A percentile compares a stretch with the other conserved stretches of the same genome.
These are phyloP conservation scores for Cryptococcus amylolentus DNA, from an alignment of 1,284 basidiomycete species.

Conservation along the genomic window DNA sequence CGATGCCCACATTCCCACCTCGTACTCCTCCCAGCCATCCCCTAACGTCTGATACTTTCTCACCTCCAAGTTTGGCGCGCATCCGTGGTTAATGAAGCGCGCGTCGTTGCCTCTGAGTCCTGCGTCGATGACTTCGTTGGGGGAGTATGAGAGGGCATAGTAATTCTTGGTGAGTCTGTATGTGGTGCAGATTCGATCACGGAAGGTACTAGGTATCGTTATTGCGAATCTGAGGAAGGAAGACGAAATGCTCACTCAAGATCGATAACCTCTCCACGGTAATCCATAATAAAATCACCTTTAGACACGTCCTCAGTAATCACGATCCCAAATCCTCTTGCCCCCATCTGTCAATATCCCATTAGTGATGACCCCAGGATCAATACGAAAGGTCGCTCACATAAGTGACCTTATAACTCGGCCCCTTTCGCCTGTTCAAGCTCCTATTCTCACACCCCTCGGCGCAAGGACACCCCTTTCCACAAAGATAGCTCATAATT, in stretches of 20 bases:
- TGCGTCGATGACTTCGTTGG: slow-evolving; percentile 52
- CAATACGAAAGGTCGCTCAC: slow-evolving; percentile 23
- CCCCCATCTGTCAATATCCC: slow-evolving; percentile 40
- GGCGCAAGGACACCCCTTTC: slow-evolving; percentile 50
- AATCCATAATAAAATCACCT: slow-evolving; percentile 53
- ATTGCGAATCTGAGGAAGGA: neutral
- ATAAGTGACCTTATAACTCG: slow-evolving; percentile 38
- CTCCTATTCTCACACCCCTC: slow-evolving; percentile 43
- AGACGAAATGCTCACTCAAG: slow-evolving; percentile 23
- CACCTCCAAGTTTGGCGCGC: slow-evolving; percentile 50
- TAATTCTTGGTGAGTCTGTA: slow-evolving; percentile 46
- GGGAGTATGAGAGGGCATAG: slow-evolving; percentile 52
- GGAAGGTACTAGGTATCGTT: slow-evolving; percentile 30
- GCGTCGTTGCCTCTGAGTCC: slow-evolving; percentile 51
- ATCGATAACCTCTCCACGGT: slow-evolving; percentile 50
- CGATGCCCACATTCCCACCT: slow-evolving; percentile 50
- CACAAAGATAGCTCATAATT: slow-evolving; percentile 53
- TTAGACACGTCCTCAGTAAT: slow-evolving; percentile 46
- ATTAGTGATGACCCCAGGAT: neutral
- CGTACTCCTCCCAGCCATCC: slow-evolving; percentile 50
- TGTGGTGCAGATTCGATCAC: slow-evolving; percentile 37
- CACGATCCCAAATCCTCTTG: slow-evolving; percentile 52
- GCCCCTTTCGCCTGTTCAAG: slow-evolving; percentile 36
- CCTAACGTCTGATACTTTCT: slow-evolving; percentile 45
- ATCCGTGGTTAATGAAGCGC: slow-evolving; percentile 53